Conservation (phyloP, 83 land plant genomes). For the Isoetes engelmannii region DNA sequence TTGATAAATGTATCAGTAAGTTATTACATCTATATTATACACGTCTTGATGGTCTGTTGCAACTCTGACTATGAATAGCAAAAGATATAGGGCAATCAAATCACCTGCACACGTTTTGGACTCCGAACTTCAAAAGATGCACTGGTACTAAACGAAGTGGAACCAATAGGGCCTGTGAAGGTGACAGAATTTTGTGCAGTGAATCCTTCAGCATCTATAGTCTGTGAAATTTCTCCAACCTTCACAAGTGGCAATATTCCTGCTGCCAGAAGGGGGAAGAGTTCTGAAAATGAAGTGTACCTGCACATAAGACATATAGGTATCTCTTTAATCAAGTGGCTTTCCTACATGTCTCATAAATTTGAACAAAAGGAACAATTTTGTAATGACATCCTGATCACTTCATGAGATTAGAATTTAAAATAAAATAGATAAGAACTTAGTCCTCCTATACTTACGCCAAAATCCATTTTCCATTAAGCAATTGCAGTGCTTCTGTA, state of each 20-base stretch:
- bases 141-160: slow-evolving; percentile 69
- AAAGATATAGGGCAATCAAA: neutral
- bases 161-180: slow-evolving; percentile 74
- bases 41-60: too few species aligned
- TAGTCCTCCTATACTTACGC: slow-evolving; percentile 29
- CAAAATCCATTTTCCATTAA: slow-evolving; percentile 66
- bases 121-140: slow-evolving; percentile 90
- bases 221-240: slow-evolving; percentile 88
- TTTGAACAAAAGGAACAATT: too few species aligned
- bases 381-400: too few species aligned
- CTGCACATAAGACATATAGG: neutral
- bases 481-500: slow-evolving; percentile 30
- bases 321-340: too few species aligned
- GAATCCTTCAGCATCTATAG: slow-evolving; percentile 57
- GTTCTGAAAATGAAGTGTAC: slow-evolving; percentile 4
- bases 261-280: slow-evolving; percentile 53
- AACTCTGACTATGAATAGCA: too few species aligned
- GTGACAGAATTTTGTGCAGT: slow-evolving; percentile 77
- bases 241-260: slow-evolving; percentile 57
- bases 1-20: too few species aligned
- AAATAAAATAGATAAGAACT: too few species aligned
- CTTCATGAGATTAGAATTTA: too few species aligned
- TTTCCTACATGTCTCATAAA: too few species aligned
- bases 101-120: slow-evolving; percentile 91
- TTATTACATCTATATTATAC: too few species aligned